phyloP scores from a whole-genome alignment of 305 asterid species.

The Fraxinus greggii region DNA sequence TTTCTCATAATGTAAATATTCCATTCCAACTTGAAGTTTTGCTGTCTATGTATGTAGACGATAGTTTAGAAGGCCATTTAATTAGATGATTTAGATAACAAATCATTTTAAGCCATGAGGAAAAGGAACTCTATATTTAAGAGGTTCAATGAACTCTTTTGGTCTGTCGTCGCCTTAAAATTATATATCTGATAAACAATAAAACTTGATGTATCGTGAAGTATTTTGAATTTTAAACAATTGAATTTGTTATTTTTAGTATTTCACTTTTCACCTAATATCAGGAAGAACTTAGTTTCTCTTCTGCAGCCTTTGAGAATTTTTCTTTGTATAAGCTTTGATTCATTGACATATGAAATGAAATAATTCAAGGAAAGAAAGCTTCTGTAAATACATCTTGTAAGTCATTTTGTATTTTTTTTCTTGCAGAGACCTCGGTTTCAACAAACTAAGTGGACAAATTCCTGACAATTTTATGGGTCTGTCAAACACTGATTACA shows the following conservation, averaged over 20 bases:
- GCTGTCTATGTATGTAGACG: not conserved
- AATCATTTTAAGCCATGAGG: not conserved
- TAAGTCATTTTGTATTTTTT: not conserved
- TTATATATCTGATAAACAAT: not conserved
- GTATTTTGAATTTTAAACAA: not conserved
- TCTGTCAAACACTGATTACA: constrained; percentile 22
- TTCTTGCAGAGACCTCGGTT: constrained; percentile 65
- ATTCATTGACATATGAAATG: not conserved
- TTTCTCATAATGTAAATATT: not conserved
- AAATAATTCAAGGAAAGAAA: not conserved
- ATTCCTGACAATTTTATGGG: constrained; percentile 37
- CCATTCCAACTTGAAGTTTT: not conserved
- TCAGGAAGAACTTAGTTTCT: not conserved
- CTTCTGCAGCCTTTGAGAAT: not conserved
- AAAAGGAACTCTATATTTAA: not conserved
- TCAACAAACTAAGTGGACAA: constrained; percentile 59
- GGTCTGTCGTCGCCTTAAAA: too few relatives aligned
- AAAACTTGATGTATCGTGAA: not conserved
- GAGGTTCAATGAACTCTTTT: not conserved
- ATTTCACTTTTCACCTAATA: too few relatives aligned
- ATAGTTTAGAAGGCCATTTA: not conserved
- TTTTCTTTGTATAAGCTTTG: not conserved
- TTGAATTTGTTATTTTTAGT: not conserved
- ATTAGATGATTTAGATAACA: not conserved
- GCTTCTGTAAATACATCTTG: not conserved